Base-by-base conservation (phyloP, 176 grass and related monocot species). In the Carex pumila region DNA sequence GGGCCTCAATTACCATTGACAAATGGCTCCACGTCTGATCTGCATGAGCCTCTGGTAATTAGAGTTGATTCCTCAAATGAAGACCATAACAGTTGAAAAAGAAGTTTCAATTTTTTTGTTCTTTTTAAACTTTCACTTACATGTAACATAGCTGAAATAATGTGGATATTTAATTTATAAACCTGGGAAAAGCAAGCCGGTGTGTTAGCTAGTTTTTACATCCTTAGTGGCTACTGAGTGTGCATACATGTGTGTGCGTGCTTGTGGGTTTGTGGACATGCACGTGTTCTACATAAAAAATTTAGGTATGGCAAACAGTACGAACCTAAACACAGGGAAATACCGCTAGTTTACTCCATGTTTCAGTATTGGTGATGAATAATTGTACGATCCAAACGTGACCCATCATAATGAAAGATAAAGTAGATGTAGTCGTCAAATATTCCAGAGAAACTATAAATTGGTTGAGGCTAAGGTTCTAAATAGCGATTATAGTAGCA, bases 1-100 rank as follows among this genome's bases (percentile, higher is more conserved):
- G 57, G 80, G 17, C 87, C 97, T 12, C 89, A 93, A 60, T 88
- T 98, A 80, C 95, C 95, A 50, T 79, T 93, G 36, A 83, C 87
- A 43, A 76, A 70, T 55, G 76, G 53, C 29, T 79, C 84, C 68
- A 47, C 84, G 15, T 91, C 91, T 2, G 88, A 91, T 41, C 88
- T 99, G 61, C 88, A 90, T 3, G 91, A 96, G 81, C 91, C 93
- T 63, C 97, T 99, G 79, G 72, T 99, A 82, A 96, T 99, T 90
- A 95, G 82, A 87, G 85, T 98, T 53, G 91, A 98, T 85, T 89
- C 94, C 85, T 94, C 94, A 71, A 93, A 90, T 62, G 88, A 90
- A 69, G 88, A 92, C 80, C 95, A 95, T 17, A 86, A 92, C 56
- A 93, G 90, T 47, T 85, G 73, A 85, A 85, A 75, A 59, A 39